Conservation (phyloP, 2,329 filamentous ascomycete genomes). For the Lecanicillium sp. region DNA sequence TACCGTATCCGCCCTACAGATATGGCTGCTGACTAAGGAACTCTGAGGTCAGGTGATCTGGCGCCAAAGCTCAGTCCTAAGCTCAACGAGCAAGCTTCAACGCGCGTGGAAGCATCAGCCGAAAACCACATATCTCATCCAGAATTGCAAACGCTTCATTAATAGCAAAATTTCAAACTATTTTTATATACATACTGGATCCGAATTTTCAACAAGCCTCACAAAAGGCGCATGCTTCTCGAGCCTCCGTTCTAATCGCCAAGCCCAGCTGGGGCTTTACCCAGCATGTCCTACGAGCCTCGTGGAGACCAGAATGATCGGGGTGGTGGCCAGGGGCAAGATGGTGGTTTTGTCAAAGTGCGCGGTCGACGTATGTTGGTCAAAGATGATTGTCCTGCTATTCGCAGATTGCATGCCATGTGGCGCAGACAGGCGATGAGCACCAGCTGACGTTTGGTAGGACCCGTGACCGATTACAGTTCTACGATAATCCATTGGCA, state of each 20-base stretch:
- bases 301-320: slow-evolving; percentile 43
- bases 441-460: slow-evolving; percentile 36
- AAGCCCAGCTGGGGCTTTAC: slow-evolving; percentile 10
- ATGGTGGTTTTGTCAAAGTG: slow-evolving; percentile 42
- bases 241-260: not conserved
- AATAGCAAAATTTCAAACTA: too few species aligned
- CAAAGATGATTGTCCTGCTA: slow-evolving; percentile 3
- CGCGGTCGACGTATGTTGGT: slow-evolving; percentile 44
- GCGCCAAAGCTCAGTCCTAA: not conserved
- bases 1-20: too few species aligned
- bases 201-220: not conserved
- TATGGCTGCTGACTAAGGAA: not conserved
- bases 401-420: not conserved
- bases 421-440: slow-evolving; percentile 6
- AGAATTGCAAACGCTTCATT: not conserved
- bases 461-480: slow-evolving; percentile 88
- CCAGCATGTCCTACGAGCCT: slow-evolving; percentile 48
- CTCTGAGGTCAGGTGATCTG: slow-evolving; percentile 5
- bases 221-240: not conserved
- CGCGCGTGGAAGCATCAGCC: not conserved
- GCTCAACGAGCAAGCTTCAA: slow-evolving; percentile 1
- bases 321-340: slow-evolving; percentile 34
- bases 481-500: slow-evolving; percentile 89
- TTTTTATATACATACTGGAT: not conserved
- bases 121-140: not conserved